Evolutionary conservation across 2,329 filamentous ascomycete genomes (phyloP), one percentile per base, ranked within the genome.

Genomic region (Neobulgaria alba): DNA sequence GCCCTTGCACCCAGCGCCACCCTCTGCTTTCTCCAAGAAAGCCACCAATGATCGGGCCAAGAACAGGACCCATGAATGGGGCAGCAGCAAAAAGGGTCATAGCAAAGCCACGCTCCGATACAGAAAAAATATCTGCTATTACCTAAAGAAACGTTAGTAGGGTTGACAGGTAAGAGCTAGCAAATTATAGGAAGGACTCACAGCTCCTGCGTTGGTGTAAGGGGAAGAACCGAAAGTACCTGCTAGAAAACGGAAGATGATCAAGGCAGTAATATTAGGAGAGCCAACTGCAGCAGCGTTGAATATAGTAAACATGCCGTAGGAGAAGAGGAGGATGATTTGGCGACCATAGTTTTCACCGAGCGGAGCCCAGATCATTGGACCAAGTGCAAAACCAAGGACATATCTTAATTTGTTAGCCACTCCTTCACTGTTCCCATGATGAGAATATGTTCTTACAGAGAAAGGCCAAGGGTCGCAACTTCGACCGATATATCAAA

Each of bases 1-100:
- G 60, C 1, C 76, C 77, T 57, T 75, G 67, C 16, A 85, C 73
- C 82, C 81, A 85, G 52, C 77, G 67, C 82, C 82, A 85, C 12
- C 79, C 79, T n/a, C 68, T 70, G 2, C 69, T 67, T 54, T 77
- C 68, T 8, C 77, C 75, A 1, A 84, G 63, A 57, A 85, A 86
- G 2, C 79, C 79, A 47, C 77, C 77, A 5, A 73, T 71, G 33
- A 85, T 77, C 1, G 82, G 82, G 0, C 81, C 48, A 64, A 74
- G 40, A 62, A 66, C 72, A 0, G 81, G 78, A 1, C 80, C 80
- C 41, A 85, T 64, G 57, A 82, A 83, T 1, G 80, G 79, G 1
- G 78, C 76, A 4, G 75, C 68, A 10, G 79, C 75, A 51, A 83
- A 85, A 20, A 82, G 56, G 18, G 72, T 71, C 46, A 77, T 71